Evolutionary conservation across 2,329 filamentous ascomycete species (phyloP), one percentile per base, ranked within the genome.

Genomic region (Colletotrichum tamarilloi): DNA sequence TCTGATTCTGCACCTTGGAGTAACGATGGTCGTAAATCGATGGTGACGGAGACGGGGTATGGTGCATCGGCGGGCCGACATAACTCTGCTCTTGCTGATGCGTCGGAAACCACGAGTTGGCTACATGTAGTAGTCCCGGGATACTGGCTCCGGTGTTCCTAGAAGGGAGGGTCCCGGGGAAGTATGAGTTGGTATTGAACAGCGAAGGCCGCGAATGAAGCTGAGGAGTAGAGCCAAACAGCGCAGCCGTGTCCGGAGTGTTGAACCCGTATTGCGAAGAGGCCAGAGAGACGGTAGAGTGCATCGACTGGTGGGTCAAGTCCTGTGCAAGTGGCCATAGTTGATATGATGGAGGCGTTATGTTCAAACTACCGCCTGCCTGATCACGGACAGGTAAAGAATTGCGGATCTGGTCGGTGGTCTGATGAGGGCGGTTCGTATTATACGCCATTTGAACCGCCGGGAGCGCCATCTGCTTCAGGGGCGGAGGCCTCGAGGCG

Each of bases 381-480:
- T 30, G 62, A 22, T 74, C 38, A 24, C 55, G 42, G 26, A 46
- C 55, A n/a, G 56, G 46, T 26, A 53, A 19, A 30, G 71, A 42
- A 46, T 19, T 30, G n/a, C 60, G 59, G n/a, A 16, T 28, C n/a
- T 65, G 67, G n/a, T 68, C 69, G 24, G 28, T 35, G 11, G 32
- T 32, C 14, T 38, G 38, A 65, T 75, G 66, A 68, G 77, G 76
- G 32, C 74, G 68, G 12, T 74, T 77, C 28, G 76, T 65, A 26
- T 75, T 74, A 24, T 59, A 52, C n/a, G 59, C 42, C 14, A 55
- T 62, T n/a, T 74, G 75, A n/a, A 78, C 77, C 16, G 89, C 87
- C 3, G 94, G 92, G 32, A 97, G 86, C 24, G 97, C 87, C 80
- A 98, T 91, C 80, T 98, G 95, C 83, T 98, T 98, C 59, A 91